Percentiles rank a stretch among this genome's conserved stretches.
Evolutionary conservation across 2,329 filamentous ascomycete genomes (phyloP).

Genomic region (Pseudogymnoascus sp.): DNA sequence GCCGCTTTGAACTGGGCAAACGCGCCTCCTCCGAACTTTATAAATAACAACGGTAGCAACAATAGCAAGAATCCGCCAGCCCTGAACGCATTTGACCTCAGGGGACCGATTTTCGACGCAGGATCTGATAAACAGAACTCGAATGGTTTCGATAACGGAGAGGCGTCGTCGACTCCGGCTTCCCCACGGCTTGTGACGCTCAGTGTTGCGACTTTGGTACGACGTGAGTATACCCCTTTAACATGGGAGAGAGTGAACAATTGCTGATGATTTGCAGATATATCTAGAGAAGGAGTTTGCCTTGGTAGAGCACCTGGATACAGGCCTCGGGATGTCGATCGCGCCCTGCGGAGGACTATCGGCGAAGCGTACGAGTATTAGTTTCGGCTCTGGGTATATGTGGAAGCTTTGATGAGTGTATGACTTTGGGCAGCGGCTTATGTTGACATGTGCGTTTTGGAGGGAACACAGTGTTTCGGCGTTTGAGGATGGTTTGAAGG

Average conservation of each 20-base stretch:
- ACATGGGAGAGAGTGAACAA: not conserved
- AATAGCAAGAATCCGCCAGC: not conserved
- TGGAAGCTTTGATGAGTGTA: not conserved
- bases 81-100: not conserved
- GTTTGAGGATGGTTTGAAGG: not conserved
- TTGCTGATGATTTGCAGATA: slow-evolving; percentile 17
- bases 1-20: not conserved
- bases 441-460: not conserved
- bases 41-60: not conserved
- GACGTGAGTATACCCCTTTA: slow-evolving; percentile 22
- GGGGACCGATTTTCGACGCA: not conserved
- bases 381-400: not conserved
- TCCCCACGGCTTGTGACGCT: slow-evolving; percentile 6
- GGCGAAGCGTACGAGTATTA: not conserved
- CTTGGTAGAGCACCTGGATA: slow-evolving; percentile 26
- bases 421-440: not conserved
- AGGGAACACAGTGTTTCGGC: not conserved
- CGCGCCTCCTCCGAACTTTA: not conserved
- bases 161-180: not conserved
- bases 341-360: slow-evolving; percentile 20
- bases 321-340: slow-evolving; percentile 25
- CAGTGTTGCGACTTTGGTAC: slow-evolving; percentile 24
- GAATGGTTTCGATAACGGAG: not conserved
- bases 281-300: slow-evolving; percentile 22
- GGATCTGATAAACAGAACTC: not conserved